These are phyloP conservation scores for Diaporthe destruens DNA, from an alignment of 2,329 filamentous ascomycete genomes.

Conservation along the genomic window DNA sequence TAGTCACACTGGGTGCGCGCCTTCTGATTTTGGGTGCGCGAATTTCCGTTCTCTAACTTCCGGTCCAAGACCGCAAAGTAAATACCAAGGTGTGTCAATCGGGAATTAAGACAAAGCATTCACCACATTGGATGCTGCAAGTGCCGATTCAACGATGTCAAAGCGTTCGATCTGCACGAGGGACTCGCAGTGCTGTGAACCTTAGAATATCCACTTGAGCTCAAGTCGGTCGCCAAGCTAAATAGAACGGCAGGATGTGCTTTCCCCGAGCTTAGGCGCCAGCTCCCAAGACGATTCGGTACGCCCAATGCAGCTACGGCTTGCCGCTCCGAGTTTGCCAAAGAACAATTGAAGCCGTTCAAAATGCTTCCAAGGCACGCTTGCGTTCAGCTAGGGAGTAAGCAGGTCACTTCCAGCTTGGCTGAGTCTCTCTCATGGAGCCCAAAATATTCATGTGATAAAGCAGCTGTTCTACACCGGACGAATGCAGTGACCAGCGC, in stretches of 20 bases:
- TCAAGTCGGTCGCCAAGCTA: constrained; percentile 24
- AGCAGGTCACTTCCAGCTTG: not conserved
- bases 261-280: constrained; percentile 12
- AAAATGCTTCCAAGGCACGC: not conserved
- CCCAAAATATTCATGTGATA: not conserved
- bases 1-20: too few species aligned
- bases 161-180: not conserved
- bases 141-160: constrained; percentile 8
- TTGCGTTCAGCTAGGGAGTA: not conserved
- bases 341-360: not conserved
- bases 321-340: not conserved
- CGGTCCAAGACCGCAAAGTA: not conserved
- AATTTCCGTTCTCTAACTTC: too few species aligned
- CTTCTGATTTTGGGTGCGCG: too few species aligned
- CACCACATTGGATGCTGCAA: not conserved
- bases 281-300: not conserved
- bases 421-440: not conserved
- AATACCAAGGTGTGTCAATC: not conserved
- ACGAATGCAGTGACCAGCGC: not conserved
- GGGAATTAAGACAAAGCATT: constrained; percentile 1
- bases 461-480: not conserved
- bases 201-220: not conserved
- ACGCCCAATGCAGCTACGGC: not conserved
- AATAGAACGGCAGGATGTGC: constrained; percentile 22
- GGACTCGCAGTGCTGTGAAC: not conserved